phyloP scores from a whole-genome alignment of 495 filamentous ascomycete genomes.

The Talaromyces liani region DNA sequence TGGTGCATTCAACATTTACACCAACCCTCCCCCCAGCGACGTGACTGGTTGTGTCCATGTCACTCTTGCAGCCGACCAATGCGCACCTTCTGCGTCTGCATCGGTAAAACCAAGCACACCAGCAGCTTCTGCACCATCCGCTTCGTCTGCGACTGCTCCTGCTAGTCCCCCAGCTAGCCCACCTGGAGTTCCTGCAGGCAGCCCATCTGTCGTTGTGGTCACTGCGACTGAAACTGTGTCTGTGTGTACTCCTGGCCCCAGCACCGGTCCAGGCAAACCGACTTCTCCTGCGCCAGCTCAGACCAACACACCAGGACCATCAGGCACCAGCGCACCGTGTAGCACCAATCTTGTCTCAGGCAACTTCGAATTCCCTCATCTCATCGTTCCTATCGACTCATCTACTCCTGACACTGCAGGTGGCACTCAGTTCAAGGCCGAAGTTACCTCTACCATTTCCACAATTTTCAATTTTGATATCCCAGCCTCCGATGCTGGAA shows the following conservation, averaged over 20 bases:
- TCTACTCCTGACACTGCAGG: conserved; percentile 40
- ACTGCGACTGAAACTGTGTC: conserved; percentile 14
- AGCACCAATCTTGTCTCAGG: conserved; percentile 40
- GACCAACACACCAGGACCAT: conserved; percentile 9
- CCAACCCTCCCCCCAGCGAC: conserved; percentile 32
- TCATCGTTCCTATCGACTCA: conserved; percentile 59
- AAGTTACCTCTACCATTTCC: conserved; percentile 46
- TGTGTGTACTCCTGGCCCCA: conserved; percentile 10
- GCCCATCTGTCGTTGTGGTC: conserved; percentile 11
- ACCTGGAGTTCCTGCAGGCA: background rate
- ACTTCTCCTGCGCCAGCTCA: conserved; percentile 7
- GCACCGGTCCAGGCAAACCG: background rate
- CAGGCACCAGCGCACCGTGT: conserved; percentile 20
- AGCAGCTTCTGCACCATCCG: background rate
- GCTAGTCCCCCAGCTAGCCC: background rate
- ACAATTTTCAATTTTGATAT: conserved; percentile 67
- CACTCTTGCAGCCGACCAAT: conserved; percentile 40
- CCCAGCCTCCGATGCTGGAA: conserved; percentile 39
- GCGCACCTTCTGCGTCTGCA: conserved; percentile 12
- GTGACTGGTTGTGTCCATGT: conserved; percentile 40
- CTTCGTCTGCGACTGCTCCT: background rate
- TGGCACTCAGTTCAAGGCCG: conserved; percentile 49
- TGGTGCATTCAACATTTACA: conserved; percentile 46
- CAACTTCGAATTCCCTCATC: conserved; percentile 53
- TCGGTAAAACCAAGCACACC: background rate